Base-by-base conservation (phyloP, 768 basidiomycete genomes). In the Naganishia onofrii region DNA sequence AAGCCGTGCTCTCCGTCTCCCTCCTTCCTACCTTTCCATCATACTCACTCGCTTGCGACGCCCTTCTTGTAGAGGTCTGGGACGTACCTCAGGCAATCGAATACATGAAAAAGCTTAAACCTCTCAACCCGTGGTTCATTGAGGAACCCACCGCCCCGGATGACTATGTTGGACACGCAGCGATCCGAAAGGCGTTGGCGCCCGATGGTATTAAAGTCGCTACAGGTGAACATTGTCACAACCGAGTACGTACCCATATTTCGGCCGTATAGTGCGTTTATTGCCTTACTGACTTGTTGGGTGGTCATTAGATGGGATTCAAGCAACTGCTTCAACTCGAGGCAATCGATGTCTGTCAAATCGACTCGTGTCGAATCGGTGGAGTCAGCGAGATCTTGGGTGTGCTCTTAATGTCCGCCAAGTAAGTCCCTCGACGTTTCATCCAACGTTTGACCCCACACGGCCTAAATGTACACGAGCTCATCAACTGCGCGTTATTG, bases 141-240 rank as follows among this genome's bases (percentile, higher is more conserved):
- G 92, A 95, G 78, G 92, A 95, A 76, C 92, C 93, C 0, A 94
- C 91, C 2, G 92, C 92, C 0, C 92, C 91, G 0, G 93, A 94
- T 75, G 92, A 94, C 78, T 88, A 92, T 71, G 86, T 94, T 12
- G 90, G 91, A 3, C 80, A 81, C 68, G 78, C 79, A 23, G 77
- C 76, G 7, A 80, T 81, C 71, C 87, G 91, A 70, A 89, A 86
- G 77, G 90, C 86, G 9, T 84, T 95, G 51, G 88, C 88, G 75
- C 88, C 88, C 9, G 80, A 88, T 76, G 88, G 89, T 0, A 93
- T 95, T 71, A 91, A 91, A 34, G 92, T 95, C 46, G 92, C 93
- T 3, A 95, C 93, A 0, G 93, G 92, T 31, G 93, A 96, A 83
- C 93, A 95, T 75, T 92, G 91, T 0, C 92, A 96, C 79, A 95